Percentiles rank a stretch among this genome's conserved stretches.
phyloP scores from a whole-genome alignment of 176 grass and related monocot species.

The Triticum urartu region DNA sequence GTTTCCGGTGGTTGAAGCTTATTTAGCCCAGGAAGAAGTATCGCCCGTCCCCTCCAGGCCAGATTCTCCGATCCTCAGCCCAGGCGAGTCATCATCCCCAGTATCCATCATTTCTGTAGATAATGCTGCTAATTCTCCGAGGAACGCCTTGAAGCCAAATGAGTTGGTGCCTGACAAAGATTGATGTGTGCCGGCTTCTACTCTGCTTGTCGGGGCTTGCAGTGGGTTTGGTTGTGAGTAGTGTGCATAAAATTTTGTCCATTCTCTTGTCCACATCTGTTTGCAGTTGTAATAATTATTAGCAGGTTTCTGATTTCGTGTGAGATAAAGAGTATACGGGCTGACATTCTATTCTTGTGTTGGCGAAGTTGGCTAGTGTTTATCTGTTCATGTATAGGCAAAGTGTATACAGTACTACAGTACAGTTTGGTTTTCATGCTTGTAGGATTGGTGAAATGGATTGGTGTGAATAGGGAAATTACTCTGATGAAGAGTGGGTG shows the following conservation, averaged over 20 bases:
- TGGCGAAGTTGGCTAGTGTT: background rate
- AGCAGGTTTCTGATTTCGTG: slow-evolving; percentile 4
- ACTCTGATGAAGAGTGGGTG: background rate
- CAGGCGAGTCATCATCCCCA: background rate
- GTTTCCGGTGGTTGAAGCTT: slow-evolving; percentile 25
- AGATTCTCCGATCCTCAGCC: background rate
- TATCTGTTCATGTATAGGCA: background rate
- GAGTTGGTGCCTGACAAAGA: slow-evolving; percentile 1
- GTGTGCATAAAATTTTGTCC: slow-evolving; percentile 41
- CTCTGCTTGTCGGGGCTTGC: slow-evolving; percentile 8
- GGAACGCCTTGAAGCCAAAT: background rate
- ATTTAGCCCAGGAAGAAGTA: slow-evolving; percentile 34
- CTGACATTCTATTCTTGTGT: background rate
- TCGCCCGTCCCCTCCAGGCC: slow-evolving; percentile 24
- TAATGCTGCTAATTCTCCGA: background rate
- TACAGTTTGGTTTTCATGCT: background rate
- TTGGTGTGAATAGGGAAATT: background rate
- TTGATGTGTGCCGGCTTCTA: background rate
- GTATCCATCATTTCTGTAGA: background rate
- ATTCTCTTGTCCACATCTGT: background rate
- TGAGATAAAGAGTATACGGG: background rate
- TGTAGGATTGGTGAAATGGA: background rate
- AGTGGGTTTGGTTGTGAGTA: background rate
- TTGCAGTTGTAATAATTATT: background rate
- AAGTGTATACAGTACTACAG: background rate